Base-by-base conservation (phyloP, 2,329 filamentous ascomycete species). In the Tolypocladium endophyticum region DNA sequence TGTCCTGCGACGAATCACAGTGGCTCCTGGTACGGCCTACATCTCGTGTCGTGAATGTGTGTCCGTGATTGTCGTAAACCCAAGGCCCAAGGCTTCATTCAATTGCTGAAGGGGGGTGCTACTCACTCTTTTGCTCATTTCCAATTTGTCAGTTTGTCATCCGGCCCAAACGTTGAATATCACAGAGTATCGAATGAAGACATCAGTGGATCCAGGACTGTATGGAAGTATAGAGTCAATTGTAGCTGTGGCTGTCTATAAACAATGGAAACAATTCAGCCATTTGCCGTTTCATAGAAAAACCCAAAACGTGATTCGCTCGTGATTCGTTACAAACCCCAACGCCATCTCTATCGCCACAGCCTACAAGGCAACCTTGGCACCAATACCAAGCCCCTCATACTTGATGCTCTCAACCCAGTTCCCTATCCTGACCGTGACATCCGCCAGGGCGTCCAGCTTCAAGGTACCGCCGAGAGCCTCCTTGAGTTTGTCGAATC, bases 401-500 rank as follows among this genome's bases (percentile, higher is more conserved):
- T 90, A 92, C 78, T 87, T 85, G 18, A 97, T 73, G 30, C 76
- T 79, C 72, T 94, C 86, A 57, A 79, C 81, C 86, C 90, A 97
- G 67, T 83, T 76, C 11, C 88, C 90, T 60, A 97, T 76, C 65
- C 84, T 81, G 7, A 97, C 78, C 0, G 85, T 86, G 1, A 96
- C 88, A 50, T 86, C 79, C 1, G 92, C 94, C 66, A 81, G 79
- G 1, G 92, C 90, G 73, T 92, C 89, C 61, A 97, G 74, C 72
- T 88, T 89, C 65, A 97, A 73, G 30, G 79, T 81, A 0, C 93
- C 92, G 0, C 93, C 93, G 0, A 97, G 73, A 14, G 93, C 93
- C 65, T 87, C 85, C 66, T 79, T 84, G 18, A 97, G 79, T 58
- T 89, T 90, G 47, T 91, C 90, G 66, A 93, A 95, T 2, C 93